Evolutionary conservation across 805 yeast species (phyloP).

Genomic region (Candida ovalis): DNA sequence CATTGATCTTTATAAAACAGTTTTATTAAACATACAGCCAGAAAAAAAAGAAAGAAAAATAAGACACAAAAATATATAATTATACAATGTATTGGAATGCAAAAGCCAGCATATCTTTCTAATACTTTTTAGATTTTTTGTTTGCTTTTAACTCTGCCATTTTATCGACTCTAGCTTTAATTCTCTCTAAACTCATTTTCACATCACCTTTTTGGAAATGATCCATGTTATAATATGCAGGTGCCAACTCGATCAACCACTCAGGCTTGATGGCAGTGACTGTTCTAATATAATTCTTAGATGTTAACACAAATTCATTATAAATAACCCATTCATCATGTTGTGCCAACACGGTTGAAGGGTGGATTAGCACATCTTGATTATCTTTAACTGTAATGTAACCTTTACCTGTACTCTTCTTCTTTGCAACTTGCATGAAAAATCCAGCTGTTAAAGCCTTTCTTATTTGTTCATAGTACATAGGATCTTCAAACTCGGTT

Average conservation of each 20-base stretch:
- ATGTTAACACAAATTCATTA: slow-evolving; percentile 91
- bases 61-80: too few species aligned
- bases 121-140: slow-evolving; percentile 6
- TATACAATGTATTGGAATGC: too few species aligned
- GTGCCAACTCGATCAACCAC: slow-evolving; percentile 83
- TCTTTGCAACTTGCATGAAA: slow-evolving; percentile 97
- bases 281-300: slow-evolving; percentile 90
- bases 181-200: slow-evolving; percentile 62
- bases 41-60: too few species aligned
- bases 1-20: too few species aligned
- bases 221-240: slow-evolving; percentile 61
- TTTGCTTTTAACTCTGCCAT: slow-evolving; percentile 30
- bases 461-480: slow-evolving; percentile 72
- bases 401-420: slow-evolving; percentile 76
- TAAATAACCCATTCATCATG: slow-evolving; percentile 92
- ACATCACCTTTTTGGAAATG: slow-evolving; percentile 71
- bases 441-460: slow-evolving; percentile 90
- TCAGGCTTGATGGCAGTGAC: slow-evolving; percentile 89
- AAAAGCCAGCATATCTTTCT: not conserved
- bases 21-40: too few species aligned
- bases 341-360: slow-evolving; percentile 84
- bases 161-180: slow-evolving; percentile 44
- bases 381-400: slow-evolving; percentile 91
- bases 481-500: slow-evolving; percentile 59
- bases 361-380: slow-evolving; percentile 93